Percentiles rank a stretch among this genome's conserved stretches.
phyloP scores from a whole-genome alignment of 2,329 filamentous ascomycete genomes.

The Clarireedia paspali region DNA sequence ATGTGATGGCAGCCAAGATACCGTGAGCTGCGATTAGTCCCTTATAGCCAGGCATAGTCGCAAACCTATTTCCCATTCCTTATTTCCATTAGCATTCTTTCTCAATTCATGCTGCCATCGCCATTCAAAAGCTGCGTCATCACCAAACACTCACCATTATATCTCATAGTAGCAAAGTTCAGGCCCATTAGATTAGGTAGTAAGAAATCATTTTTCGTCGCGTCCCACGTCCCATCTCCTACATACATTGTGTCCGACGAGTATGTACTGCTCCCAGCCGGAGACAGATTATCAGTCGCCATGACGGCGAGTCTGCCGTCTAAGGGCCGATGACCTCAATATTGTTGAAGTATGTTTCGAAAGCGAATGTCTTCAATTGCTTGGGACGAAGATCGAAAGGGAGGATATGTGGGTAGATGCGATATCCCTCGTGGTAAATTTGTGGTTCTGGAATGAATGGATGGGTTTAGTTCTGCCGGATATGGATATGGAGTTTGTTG shows the following conservation, averaged over 20 bases:
- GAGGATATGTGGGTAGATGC: background rate
- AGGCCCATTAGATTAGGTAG: constrained; percentile 69
- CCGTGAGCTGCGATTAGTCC: constrained; percentile 63
- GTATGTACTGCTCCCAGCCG: constrained; percentile 66
- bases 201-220: constrained; percentile 67
- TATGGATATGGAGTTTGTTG: background rate
- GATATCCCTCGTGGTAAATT: background rate
- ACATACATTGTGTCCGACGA: constrained; percentile 67
- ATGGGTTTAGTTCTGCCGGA: background rate
- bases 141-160: constrained; percentile 54
- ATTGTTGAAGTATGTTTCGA: background rate
- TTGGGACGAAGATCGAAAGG: background rate
- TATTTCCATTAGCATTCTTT: background rate
- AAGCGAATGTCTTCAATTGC: background rate
- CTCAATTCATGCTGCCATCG: constrained; percentile 11
- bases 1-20: constrained; percentile 63
- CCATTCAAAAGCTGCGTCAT: constrained; percentile 12
- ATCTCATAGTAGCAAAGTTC: constrained; percentile 75
- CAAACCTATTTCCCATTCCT: constrained; percentile 77
- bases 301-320: constrained; percentile 22
- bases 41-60: constrained; percentile 61
- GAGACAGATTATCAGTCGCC: constrained; percentile 30
- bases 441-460: background rate
- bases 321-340: constrained; percentile 4
- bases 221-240: constrained; percentile 80